Evolutionary conservation across 257 asterid genomes (phyloP), one percentile per base, ranked within the genome.

Genomic region (Lycium ferocissimum): DNA sequence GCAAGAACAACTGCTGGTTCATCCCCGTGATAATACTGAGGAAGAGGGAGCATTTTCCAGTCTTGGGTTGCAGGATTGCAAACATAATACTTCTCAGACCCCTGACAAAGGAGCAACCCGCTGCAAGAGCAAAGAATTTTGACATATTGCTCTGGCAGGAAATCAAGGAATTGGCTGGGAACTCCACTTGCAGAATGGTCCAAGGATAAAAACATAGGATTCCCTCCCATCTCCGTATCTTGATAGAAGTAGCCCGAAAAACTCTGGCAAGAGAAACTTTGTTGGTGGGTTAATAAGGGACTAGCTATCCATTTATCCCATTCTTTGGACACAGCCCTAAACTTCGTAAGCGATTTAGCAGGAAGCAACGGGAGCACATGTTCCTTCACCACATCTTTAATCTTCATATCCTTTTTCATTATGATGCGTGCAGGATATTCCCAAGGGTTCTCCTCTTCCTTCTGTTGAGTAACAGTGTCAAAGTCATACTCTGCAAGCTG

Each of bases 281-380:
- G 95, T 79, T 78, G 84, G 86, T 84, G 81, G 57, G 88, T 85
- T 8, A 91, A 54, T 20, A 92, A 78, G 53, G 95, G 95, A 58
- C 66, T 26, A 33, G 37, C 83, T 35, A 90, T 86, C 90, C 94
- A 59, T 17, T 20, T 57, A 40, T 87, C 84, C 94, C 93, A 92
- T 56, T 88, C 91, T 85, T 76, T 91, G 8, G 95, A 91, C 18
- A 92, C 94, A 6, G 85, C 59, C 67, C 67, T 76, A 90, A 90
- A 92, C 63, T 84, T 75, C 56, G 37, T 3, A 1, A 92, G 92
- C 81, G 89, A 6, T 84, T 92, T 92, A 1, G 95, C 94, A 20
- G 95, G 94, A 47, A 92, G 95, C 45, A 76, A 84, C 17, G 89
- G 95, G 69, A 92, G 93, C 69, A 86, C 84, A 81, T 35, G 78